These are phyloP conservation scores for Penicillium verrucosum DNA, from an alignment of 2,329 filamentous ascomycete genomes.

Conservation along the genomic window DNA sequence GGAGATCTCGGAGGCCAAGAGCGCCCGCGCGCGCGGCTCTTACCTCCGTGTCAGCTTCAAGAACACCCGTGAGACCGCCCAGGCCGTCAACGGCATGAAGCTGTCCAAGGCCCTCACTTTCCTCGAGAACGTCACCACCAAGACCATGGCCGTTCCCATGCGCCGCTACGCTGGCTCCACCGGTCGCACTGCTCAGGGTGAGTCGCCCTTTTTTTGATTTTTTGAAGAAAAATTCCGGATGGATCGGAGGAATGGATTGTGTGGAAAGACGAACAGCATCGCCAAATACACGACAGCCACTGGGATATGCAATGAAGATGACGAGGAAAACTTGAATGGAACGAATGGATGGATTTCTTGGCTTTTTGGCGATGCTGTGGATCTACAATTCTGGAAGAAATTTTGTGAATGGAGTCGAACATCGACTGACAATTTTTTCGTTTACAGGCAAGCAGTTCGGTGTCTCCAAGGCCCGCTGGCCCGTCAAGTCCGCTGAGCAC, in stretches of 20 bases:
- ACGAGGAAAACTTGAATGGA: neutral
- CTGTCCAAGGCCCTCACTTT: constrained; percentile 89
- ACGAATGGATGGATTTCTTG: neutral
- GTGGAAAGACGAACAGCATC: constrained; percentile 3
- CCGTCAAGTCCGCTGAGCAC: constrained; percentile 98
- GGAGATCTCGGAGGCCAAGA: constrained; percentile 83
- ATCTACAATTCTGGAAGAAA: constrained; percentile 3
- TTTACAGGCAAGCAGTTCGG: constrained; percentile 92
- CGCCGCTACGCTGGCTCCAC: constrained; percentile 94
- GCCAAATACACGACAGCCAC: constrained; percentile 7
- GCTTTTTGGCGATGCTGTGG: constrained; percentile 9
- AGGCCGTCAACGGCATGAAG: constrained; percentile 99
- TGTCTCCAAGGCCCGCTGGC: constrained; percentile 97
- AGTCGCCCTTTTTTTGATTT: constrained; percentile 44
- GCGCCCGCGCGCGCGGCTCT: constrained; percentile 94
- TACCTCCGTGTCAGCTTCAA: constrained; percentile 99
- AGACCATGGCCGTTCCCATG: constrained; percentile 98
- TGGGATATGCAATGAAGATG: neutral
- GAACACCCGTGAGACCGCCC: constrained; percentile 99
- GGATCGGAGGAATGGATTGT: constrained; percentile 11
- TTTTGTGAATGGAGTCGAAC: constrained; percentile 3
- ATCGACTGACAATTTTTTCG: constrained; percentile 17
- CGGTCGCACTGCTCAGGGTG: constrained; percentile 96
- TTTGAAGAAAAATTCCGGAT: constrained; percentile 13
- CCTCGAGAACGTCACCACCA: constrained; percentile 96